These are phyloP conservation scores for Cyberlindnera subsufficiens DNA, from an alignment of 805 yeast genomes.

Conservation along the genomic window DNA sequence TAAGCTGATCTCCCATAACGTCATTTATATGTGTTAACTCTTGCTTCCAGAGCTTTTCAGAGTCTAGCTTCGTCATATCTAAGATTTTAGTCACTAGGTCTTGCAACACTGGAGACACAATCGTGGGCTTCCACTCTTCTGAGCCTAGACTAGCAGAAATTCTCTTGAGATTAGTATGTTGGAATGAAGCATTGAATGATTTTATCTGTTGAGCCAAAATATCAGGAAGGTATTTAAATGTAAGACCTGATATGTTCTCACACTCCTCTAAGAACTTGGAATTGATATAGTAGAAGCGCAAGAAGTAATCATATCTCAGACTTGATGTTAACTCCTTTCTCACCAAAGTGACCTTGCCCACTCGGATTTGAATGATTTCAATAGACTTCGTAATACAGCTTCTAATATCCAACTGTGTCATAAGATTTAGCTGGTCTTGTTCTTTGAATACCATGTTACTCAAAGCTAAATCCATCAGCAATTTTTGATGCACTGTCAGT, in stretches of 20 bases:
- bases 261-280: constrained; percentile 74
- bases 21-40: constrained; percentile 23
- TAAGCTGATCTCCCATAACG: not conserved
- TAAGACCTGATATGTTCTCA: constrained; percentile 70
- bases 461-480: constrained; percentile 66
- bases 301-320: constrained; percentile 52
- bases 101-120: constrained; percentile 46
- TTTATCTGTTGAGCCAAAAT: constrained; percentile 62
- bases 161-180: constrained; percentile 40
- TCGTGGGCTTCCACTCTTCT: constrained; percentile 78
- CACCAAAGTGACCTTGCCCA: constrained; percentile 72
- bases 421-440: constrained; percentile 26
- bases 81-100: constrained; percentile 43
- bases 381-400: constrained; percentile 61
- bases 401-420: constrained; percentile 63
- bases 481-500: constrained; percentile 71
- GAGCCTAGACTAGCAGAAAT: constrained; percentile 48
- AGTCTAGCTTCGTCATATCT: constrained; percentile 40
- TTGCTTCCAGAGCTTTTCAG: constrained; percentile 40
- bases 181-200: constrained; percentile 51
- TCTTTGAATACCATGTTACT: constrained; percentile 29
- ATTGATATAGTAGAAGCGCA: constrained; percentile 59
- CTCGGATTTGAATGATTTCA: constrained; percentile 64
- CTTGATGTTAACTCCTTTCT: constrained; percentile 66
- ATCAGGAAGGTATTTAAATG: constrained; percentile 53